A percentile compares a stretch with the other conserved stretches of the same genome.
These are phyloP conservation scores for Phytophthora boehmeriae DNA, from an alignment of 352 stramenopile genomes.

Conservation along the genomic window DNA sequence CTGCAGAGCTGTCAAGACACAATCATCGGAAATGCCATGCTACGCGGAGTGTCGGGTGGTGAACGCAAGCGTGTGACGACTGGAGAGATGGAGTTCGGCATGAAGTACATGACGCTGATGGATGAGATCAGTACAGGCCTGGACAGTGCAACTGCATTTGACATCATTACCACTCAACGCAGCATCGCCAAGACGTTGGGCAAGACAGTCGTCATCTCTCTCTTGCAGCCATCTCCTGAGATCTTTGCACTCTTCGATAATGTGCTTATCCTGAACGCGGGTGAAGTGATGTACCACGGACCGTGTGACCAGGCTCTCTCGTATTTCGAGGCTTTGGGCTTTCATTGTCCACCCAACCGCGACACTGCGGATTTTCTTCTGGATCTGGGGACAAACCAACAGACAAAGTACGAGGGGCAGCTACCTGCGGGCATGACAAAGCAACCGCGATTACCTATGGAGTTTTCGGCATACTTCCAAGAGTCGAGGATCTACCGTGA, in stretches of 20 bases:
- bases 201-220: constrained; percentile 69
- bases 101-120: constrained; percentile 55
- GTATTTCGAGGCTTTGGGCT: constrained; percentile 40
- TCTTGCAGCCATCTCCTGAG: constrained; percentile 92
- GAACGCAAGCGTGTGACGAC: constrained; percentile 33
- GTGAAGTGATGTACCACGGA: constrained; percentile 75
- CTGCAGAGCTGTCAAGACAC: constrained; percentile 53
- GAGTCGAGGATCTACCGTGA: constrained; percentile 24
- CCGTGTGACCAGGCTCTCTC: constrained; percentile 13
- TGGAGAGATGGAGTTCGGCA: constrained; percentile 2
- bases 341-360: constrained; percentile 21
- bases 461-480: constrained; percentile 31
- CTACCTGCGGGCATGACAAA: constrained; percentile 7
- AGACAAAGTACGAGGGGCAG: constrained; percentile 20
- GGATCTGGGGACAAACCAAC: constrained; percentile 33
- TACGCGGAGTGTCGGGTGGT: constrained; percentile 69
- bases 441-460: constrained; percentile 6
- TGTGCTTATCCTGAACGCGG: constrained; percentile 83
- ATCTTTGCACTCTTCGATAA: constrained; percentile 90
- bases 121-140: constrained; percentile 80
- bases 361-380: constrained; percentile 42
- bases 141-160: constrained; percentile 56
- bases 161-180: constrained; percentile 56
- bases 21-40: constrained; percentile 47
- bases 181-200: constrained; percentile 55